Conservation (phyloP, 768 basidiomycete species). For the Boletus vermiculosoides region DNA sequence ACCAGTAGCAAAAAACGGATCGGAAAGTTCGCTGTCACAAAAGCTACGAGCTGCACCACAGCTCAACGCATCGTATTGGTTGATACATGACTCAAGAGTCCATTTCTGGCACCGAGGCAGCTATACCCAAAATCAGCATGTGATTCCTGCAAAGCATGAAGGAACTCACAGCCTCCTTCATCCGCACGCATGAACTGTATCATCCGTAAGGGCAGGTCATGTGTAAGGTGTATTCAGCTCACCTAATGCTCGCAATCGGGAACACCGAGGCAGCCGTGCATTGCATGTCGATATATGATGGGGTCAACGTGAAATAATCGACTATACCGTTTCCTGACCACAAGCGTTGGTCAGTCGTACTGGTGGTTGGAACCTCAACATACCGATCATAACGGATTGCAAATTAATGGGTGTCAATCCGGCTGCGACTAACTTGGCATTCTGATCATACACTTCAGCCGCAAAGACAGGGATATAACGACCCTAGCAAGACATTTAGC, state of each 20-base stretch:
- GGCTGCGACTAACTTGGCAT: conserved; percentile 38
- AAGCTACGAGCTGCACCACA: conserved; percentile 69
- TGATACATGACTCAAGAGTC: conserved; percentile 58
- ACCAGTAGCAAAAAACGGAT: conserved; percentile 34
- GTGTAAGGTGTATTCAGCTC: background rate
- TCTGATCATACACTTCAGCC: conserved; percentile 48
- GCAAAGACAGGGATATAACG: conserved; percentile 53
- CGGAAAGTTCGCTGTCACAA: conserved; percentile 49
- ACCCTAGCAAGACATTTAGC: conserved; percentile 35
- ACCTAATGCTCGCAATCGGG: conserved; percentile 42
- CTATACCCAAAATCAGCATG: conserved; percentile 33
- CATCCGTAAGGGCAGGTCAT: background rate
- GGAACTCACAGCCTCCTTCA: conserved; percentile 41
- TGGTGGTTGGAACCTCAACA: background rate
- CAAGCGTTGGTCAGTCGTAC: background rate
- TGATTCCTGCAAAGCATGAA: background rate
- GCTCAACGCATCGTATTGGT: conserved; percentile 62
- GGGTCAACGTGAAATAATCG: conserved; percentile 37
- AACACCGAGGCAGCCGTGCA: conserved; percentile 52
- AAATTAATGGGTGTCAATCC: conserved; percentile 53
- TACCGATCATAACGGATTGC: conserved; percentile 49
- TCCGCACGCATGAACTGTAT: conserved; percentile 37
- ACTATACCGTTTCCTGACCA: conserved; percentile 44
- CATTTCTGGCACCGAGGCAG: conserved; percentile 68
- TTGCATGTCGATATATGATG: conserved; percentile 51